Conservation (phyloP, 2,329 filamentous ascomycete genomes). For the Scopulariopsis brevicaulis region DNA sequence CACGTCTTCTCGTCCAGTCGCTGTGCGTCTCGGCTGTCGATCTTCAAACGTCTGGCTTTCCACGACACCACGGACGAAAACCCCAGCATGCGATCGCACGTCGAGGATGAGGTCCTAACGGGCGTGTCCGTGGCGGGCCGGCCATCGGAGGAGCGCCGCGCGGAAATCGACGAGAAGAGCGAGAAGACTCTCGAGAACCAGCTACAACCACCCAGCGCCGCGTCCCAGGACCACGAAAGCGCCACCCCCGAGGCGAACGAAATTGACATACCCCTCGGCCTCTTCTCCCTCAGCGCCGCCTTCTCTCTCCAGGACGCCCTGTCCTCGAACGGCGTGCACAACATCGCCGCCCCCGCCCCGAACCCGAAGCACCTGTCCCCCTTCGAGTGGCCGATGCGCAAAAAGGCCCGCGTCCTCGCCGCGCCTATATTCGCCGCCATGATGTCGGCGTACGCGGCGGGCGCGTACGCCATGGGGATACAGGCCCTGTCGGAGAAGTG, state of each 20-base stretch:
- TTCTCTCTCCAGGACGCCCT: background rate
- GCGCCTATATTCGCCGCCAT: conserved; percentile 31
- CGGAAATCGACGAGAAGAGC: too few species aligned
- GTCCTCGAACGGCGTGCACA: background rate
- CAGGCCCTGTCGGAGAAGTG: conserved; percentile 43
- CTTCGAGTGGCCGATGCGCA: conserved; percentile 7
- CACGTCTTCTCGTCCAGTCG: too few species aligned
- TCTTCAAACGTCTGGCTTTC: too few species aligned
- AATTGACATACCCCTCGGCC: background rate
- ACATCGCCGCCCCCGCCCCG: background rate
- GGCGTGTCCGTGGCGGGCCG: too few species aligned
- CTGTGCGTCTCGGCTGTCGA: too few species aligned
- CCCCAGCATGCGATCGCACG: too few species aligned
- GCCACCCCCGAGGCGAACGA: background rate
- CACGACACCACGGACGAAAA: too few species aligned
- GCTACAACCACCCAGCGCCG: too few species aligned
- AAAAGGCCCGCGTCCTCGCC: conserved; percentile 10
- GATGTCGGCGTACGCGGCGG: conserved; percentile 53
- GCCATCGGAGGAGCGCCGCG: too few species aligned
- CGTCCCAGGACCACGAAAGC: background rate
- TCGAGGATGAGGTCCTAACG: too few species aligned
- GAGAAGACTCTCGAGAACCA: too few species aligned
- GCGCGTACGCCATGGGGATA: conserved; percentile 48
- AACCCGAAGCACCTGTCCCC: conserved; percentile 1
- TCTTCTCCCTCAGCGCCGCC: background rate